Conservation (phyloP, 257 asterid genomes). For the Coffea eugenioides region DNA sequence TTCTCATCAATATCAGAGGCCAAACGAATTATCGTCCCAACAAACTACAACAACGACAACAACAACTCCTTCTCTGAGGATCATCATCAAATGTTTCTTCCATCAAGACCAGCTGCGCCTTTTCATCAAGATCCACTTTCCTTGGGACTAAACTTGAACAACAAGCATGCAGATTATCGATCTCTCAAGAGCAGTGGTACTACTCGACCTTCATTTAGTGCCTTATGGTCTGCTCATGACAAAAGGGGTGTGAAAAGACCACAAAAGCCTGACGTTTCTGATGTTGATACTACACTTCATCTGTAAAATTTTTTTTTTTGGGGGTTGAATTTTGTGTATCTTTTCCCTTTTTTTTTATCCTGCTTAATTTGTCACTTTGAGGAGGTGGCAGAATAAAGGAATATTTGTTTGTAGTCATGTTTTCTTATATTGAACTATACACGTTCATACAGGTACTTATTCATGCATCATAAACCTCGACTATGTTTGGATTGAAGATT, state of each 20-base stretch:
- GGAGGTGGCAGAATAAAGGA: background rate
- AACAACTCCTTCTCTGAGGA: background rate
- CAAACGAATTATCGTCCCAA: background rate
- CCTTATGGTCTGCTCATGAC: conserved; percentile 1
- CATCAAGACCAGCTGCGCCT: background rate
- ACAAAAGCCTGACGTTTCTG: conserved; percentile 12
- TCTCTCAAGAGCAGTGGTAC: background rate
- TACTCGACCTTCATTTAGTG: background rate
- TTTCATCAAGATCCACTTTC: conserved; percentile 19
- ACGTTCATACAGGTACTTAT: background rate
- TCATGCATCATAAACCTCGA: background rate
- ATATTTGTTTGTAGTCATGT: background rate
- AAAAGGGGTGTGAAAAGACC: conserved; percentile 4
- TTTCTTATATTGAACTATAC: background rate
- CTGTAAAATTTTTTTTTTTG: conserved; percentile 13
- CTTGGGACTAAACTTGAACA: conserved; percentile 19
- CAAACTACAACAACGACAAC: background rate
- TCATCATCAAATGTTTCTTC: background rate
- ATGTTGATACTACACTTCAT: conserved; percentile 43
- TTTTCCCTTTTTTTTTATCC: background rate
- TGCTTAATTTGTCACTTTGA: background rate
- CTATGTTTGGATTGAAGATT: no score
- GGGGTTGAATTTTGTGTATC: background rate
- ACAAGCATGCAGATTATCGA: conserved; percentile 10
- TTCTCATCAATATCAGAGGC: conserved; percentile 14